These are phyloP conservation scores for Malania oleifera DNA, from an alignment of 164 flowering plant species.

Conservation along the genomic window DNA sequence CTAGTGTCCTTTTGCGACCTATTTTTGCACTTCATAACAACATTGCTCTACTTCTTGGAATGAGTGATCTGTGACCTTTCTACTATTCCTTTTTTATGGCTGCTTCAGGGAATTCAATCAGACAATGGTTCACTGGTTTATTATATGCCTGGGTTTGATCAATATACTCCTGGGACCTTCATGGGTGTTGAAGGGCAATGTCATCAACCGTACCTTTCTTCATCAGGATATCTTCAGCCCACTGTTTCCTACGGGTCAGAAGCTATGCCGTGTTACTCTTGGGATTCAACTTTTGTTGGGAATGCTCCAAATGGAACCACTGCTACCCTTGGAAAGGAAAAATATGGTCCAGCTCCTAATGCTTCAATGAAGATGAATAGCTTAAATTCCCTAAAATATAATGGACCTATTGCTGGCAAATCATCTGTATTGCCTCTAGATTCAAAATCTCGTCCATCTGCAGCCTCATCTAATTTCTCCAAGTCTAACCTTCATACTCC, in stretches of 20 bases:
- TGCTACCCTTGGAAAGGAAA: constrained; percentile 19
- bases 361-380: constrained; percentile 22
- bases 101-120: constrained; percentile 37
- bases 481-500: constrained; percentile 20
- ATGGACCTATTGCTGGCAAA: constrained; percentile 16
- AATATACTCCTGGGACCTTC: constrained; percentile 28
- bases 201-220: constrained; percentile 29
- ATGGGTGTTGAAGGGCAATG: constrained; percentile 36
- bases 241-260: constrained; percentile 33
- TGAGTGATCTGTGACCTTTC: neutral
- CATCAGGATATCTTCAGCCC: constrained; percentile 29
- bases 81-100: neutral
- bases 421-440: constrained; percentile 14
- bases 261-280: constrained; percentile 24
- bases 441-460: constrained; percentile 13
- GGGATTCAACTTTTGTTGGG: constrained; percentile 24
- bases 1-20: neutral
- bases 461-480: constrained; percentile 19
- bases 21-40: neutral
- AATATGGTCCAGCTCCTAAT: constrained; percentile 18
- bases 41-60: neutral
- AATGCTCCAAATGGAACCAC: constrained; percentile 20
- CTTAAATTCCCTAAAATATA: constrained; percentile 22
- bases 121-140: constrained; percentile 30
- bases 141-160: constrained; percentile 34